phyloP scores from a whole-genome alignment of 768 basidiomycete genomes.

The Tulasnella sp. region DNA sequence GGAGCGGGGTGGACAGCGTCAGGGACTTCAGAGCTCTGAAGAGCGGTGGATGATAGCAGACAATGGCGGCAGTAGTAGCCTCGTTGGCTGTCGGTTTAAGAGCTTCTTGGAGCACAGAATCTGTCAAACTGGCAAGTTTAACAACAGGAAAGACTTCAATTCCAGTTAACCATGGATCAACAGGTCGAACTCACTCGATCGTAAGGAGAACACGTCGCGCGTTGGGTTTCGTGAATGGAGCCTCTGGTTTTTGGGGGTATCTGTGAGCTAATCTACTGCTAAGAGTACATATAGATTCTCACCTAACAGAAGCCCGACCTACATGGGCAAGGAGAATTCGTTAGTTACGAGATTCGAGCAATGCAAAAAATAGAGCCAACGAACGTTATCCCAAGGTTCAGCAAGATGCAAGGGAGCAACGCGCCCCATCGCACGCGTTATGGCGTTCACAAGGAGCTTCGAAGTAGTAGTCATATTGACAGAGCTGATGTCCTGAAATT shows the following conservation, averaged over 20 bases:
- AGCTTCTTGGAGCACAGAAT: slow-evolving; percentile 71
- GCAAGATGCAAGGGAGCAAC: slow-evolving; percentile 87
- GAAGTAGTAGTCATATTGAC: not conserved
- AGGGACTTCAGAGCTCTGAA: slow-evolving; percentile 75
- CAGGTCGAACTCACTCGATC: slow-evolving; percentile 46
- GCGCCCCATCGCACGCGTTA: slow-evolving; percentile 64
- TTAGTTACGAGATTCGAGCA: slow-evolving; percentile 17
- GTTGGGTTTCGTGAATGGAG: slow-evolving; percentile 44
- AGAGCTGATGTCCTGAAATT: not conserved
- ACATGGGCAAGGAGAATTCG: slow-evolving; percentile 30
- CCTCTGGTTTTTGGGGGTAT: slow-evolving; percentile 41
- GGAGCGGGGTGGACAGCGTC: slow-evolving; percentile 76
- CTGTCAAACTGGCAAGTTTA: slow-evolving; percentile 60
- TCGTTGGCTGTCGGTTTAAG: slow-evolving; percentile 44
- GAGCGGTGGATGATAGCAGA: slow-evolving; percentile 86
- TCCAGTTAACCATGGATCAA: not conserved
- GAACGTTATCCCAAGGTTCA: slow-evolving; percentile 94
- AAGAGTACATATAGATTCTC: slow-evolving; percentile 63
- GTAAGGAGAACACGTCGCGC: slow-evolving; percentile 49
- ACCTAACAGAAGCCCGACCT: slow-evolving; percentile 81
- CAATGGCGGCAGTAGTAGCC: slow-evolving; percentile 63
- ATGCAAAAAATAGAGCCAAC: slow-evolving; percentile 24
- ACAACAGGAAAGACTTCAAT: slow-evolving; percentile 7
- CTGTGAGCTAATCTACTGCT: slow-evolving; percentile 52
- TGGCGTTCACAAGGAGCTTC: not conserved